Evolutionary conservation across 768 basidiomycete genomes (phyloP), one percentile per base, ranked within the genome.

Genomic region (Panellus pusillus): DNA sequence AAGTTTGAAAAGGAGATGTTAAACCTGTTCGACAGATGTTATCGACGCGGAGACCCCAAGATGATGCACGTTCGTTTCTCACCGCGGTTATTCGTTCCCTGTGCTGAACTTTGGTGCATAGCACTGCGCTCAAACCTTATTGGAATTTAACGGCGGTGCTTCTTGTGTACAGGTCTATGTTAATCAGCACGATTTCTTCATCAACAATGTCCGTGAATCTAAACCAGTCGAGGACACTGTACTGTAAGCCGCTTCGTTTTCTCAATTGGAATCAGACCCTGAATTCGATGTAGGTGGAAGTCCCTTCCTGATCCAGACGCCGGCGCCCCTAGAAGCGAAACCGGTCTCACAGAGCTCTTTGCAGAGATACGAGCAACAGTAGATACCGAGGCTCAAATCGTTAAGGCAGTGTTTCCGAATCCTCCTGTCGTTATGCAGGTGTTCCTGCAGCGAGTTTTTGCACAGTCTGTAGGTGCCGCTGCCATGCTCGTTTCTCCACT

Each of bases 171-270:
- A 98, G 70, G 92, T 98, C 12, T 99, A 98, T 64, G 97, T 99
- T 50, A 99, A 98, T 64, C 97, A 99, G 67, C 97, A 99, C 63
- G 97, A 98, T 68, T 99, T 99, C 77, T 99, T 99, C 78, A 98
- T 98, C 68, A 95, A 95, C 66, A 83, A 91, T 49, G 84, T 92
- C 36, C 84, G 88, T 32, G 87, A 86, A 47, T 76, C 76, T 29
- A 78, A 79, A 54, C 71, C 79, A 13, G 70, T 72, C 37, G 76
- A 81, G 29, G 85, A 87, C 62, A 74, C 75, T n/a, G 46, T 79
- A 50, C 66, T 88, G 83, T 88, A 52, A 48, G 81, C 68, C 29
- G 32, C 29, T 32, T 46, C 9, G 20, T 20, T 45, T 44, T 29
- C 9, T 15, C n/a, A 15, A 37, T 2, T 32, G 31, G 28, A 19